Conservation (phyloP, 805 yeast genomes). For the Komagataella phaffii region DNA sequence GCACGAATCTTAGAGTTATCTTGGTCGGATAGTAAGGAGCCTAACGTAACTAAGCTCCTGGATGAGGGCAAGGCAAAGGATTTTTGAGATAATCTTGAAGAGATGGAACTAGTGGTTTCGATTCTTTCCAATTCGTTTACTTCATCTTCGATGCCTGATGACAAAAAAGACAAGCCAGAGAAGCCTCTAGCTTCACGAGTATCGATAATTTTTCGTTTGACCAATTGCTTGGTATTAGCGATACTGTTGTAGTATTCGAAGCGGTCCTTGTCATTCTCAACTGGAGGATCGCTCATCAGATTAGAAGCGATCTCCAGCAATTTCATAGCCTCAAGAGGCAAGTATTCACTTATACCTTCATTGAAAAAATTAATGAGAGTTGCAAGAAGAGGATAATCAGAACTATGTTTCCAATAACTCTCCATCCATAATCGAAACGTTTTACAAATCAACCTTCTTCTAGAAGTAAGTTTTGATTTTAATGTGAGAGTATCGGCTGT, state of each 20-base stretch:
- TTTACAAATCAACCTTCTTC: conserved; percentile 55
- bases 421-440: conserved; percentile 79
- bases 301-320: conserved; percentile 51
- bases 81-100: background rate
- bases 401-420: conserved; percentile 66
- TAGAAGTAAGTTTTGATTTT: conserved; percentile 35
- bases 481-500: conserved; percentile 8
- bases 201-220: conserved; percentile 31
- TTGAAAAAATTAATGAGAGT: conserved; percentile 68
- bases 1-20: background rate
- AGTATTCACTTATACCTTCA: conserved; percentile 47
- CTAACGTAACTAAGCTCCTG: background rate
- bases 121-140: conserved; percentile 1
- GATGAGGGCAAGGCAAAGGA: background rate
- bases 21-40: background rate
- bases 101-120: background rate
- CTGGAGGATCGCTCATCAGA: conserved; percentile 40
- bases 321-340: conserved; percentile 55
- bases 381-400: conserved; percentile 49
- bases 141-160: conserved; percentile 3
- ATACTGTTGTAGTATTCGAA: conserved; percentile 19
- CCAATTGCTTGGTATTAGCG: conserved; percentile 30
- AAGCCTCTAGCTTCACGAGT: background rate
- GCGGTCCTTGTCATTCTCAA: conserved; percentile 21
- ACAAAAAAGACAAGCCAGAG: conserved; percentile 1